These are phyloP conservation scores for Plenodomus lindquistii DNA, from an alignment of 2,329 filamentous ascomycete genomes.

Conservation along the genomic window DNA sequence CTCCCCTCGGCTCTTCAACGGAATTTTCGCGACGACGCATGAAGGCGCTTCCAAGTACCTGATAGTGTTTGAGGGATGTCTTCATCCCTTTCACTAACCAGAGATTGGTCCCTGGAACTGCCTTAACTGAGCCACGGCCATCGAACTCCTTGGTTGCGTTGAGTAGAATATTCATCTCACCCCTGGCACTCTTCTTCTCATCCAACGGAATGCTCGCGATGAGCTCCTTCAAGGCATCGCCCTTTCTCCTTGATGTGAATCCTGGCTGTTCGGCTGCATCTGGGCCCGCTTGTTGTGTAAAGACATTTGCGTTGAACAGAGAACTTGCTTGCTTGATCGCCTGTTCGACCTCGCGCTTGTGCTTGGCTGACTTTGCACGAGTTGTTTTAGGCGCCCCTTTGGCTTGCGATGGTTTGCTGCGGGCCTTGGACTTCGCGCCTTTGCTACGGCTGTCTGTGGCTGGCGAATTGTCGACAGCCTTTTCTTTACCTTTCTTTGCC, in stretches of 20 bases:
- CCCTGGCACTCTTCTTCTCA: constrained; percentile 32
- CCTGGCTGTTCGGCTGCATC: constrained; percentile 28
- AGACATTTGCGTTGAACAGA: constrained; percentile 37
- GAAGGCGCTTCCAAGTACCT: constrained; percentile 57
- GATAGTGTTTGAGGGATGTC: constrained; percentile 52
- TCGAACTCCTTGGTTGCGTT: constrained; percentile 49
- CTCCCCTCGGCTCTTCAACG: constrained; percentile 41
- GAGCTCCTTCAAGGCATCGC: constrained; percentile 45
- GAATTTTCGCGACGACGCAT: constrained; percentile 58
- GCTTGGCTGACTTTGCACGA: constrained; percentile 13
- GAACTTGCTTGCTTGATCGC: constrained; percentile 25
- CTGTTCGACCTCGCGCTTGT: constrained; percentile 17
- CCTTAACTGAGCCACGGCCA: constrained; percentile 41
- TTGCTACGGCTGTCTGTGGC: constrained; percentile 3
- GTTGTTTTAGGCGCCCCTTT: constrained; percentile 3
- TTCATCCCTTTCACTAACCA: constrained; percentile 56
- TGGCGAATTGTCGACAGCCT: constrained; percentile 1
- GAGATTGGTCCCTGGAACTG: constrained; percentile 31
- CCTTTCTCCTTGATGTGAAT: constrained; percentile 28
- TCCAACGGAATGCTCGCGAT: constrained; percentile 46
- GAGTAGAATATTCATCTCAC: constrained; percentile 45
- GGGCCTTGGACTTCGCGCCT: constrained; percentile 8
- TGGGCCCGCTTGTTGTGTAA: constrained; percentile 33
- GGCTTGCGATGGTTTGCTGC: constrained; percentile 2
- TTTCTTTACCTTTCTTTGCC: constrained; percentile 25